Percentiles rank a stretch among this genome's conserved stretches.
Evolutionary conservation across 495 filamentous ascomycete genomes (phyloP).

Genomic region (Tuber brumale): DNA sequence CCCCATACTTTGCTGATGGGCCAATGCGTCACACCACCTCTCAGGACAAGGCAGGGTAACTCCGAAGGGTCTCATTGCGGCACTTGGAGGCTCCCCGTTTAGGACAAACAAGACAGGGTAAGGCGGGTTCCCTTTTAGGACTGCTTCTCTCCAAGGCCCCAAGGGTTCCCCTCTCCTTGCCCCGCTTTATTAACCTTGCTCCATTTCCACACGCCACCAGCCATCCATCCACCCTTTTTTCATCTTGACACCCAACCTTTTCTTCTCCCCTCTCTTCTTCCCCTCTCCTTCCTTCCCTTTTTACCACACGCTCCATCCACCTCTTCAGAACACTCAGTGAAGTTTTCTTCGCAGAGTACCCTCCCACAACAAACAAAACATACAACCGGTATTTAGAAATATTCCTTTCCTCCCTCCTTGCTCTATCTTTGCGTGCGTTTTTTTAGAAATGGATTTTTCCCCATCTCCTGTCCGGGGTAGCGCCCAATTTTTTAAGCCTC

Average conservation of each 20-base stretch:
- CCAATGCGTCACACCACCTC: too few relatives aligned
- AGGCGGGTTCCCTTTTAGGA: neutral
- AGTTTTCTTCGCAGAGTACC: neutral
- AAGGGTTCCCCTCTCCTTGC: neutral
- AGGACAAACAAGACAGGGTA: neutral
- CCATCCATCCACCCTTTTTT: neutral
- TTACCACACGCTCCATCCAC: conserved; percentile 5
- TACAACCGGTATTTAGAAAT: conserved; percentile 6
- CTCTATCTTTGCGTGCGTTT: conserved; percentile 8
- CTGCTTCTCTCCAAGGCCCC: neutral
- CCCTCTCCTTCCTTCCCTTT: neutral
- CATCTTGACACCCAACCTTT: neutral
- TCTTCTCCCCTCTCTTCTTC: neutral
- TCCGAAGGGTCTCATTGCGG: neutral
- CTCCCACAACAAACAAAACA: neutral
- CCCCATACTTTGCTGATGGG: too few relatives aligned
- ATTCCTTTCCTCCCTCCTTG: conserved; percentile 8
- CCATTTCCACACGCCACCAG: conserved; percentile 16
- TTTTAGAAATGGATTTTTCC: conserved; percentile 21
- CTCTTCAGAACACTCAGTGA: neutral
- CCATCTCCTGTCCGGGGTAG: conserved; percentile 1
- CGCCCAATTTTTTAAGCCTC: neutral
- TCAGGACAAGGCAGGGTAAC: neutral
- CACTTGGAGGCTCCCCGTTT: too few relatives aligned
- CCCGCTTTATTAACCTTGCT: neutral